Evolutionary conservation across 257 asterid species (phyloP), one percentile per base, ranked within the genome.

Genomic region (Scutellaria minor): DNA sequence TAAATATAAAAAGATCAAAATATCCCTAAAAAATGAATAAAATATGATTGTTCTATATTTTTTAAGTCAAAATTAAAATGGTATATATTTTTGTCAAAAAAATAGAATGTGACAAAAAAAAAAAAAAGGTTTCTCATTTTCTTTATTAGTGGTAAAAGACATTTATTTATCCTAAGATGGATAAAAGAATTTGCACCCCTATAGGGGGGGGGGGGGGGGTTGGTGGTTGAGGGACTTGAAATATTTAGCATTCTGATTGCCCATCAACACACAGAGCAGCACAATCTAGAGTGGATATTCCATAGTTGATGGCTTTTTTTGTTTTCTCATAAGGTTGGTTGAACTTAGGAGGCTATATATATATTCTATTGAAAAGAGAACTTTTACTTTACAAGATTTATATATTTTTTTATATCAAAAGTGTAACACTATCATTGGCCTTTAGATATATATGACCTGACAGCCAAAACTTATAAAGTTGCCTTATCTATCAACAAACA

Each of bases 201-300:
- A 15, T 45, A 47, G 47, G 18, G 18, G 0, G 18, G 18, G 18
- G 0, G 18, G 18, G 18, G 18, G 52, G 20, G 22, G 10, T 66
- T 7, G 54, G 44, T 52, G 41, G 11, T 57, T 61, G 53, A 37
- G 64, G 53, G 46, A 12, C 7, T 47, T 46, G 58, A 18, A 47
- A 59, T 58, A 14, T 46, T 45, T 47, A 59, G 62, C 61, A 60
- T 44, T 55, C 53, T 42, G 50, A 31, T 46, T 42, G 37, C 9
- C 60, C 66, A 64, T 44, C 53, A 55, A 58, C 47, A 71, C 37
- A 2, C 14, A 57, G 47, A 69, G 75, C 57, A 70, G 61, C 78
- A 66, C 63, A 74, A 74, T 74, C 70, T 62, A 61, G 47, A 65
- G 55, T 57, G 60, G 68, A 66, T 66, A 74, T 74, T 74, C 63